phyloP scores from a whole-genome alignment of 495 filamentous ascomycete genomes.

The Rhizodiscina lignyota region DNA sequence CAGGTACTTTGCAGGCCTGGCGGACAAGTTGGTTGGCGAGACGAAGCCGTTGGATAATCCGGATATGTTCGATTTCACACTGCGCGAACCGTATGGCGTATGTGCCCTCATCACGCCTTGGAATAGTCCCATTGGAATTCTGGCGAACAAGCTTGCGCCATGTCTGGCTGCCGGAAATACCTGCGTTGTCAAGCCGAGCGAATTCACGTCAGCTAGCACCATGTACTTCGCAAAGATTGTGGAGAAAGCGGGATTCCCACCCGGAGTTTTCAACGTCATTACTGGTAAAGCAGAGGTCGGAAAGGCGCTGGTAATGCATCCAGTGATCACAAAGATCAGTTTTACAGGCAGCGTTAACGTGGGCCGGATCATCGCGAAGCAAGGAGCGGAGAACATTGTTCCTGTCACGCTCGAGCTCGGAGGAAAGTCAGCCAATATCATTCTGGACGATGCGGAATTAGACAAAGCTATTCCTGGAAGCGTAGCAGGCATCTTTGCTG shows the following conservation, averaged over 20 bases:
- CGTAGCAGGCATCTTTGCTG: too few relatives aligned
- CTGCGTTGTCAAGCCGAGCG: conserved; percentile 5
- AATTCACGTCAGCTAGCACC: conserved; percentile 2
- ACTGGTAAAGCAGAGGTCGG: too few relatives aligned
- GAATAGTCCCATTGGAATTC: conserved; percentile 4
- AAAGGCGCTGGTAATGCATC: too few relatives aligned
- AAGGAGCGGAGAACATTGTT: too few relatives aligned
- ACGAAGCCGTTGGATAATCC: conserved; percentile 1
- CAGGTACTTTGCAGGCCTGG: conserved; percentile 5
- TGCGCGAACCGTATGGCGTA: conserved; percentile 4
- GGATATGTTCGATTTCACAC: conserved; percentile 1
- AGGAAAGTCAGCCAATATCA: too few relatives aligned
- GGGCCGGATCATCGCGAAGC: too few relatives aligned
- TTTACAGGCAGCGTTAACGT: too few relatives aligned
- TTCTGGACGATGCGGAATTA: too few relatives aligned
- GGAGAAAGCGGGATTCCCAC: conserved; percentile 7
- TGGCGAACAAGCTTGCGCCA: conserved; percentile 4
- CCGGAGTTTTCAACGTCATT: conserved; percentile 7
- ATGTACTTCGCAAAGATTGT: background rate
- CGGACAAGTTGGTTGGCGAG: conserved; percentile 4
- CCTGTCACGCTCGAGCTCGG: too few relatives aligned
- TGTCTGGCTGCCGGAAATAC: conserved; percentile 7
- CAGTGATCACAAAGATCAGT: too few relatives aligned
- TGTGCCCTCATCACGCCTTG: conserved; percentile 5
- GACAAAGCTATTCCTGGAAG: too few relatives aligned